These are phyloP conservation scores for Artomyces pyxidatus DNA, from an alignment of 768 basidiomycete genomes.

Conservation along the genomic window DNA sequence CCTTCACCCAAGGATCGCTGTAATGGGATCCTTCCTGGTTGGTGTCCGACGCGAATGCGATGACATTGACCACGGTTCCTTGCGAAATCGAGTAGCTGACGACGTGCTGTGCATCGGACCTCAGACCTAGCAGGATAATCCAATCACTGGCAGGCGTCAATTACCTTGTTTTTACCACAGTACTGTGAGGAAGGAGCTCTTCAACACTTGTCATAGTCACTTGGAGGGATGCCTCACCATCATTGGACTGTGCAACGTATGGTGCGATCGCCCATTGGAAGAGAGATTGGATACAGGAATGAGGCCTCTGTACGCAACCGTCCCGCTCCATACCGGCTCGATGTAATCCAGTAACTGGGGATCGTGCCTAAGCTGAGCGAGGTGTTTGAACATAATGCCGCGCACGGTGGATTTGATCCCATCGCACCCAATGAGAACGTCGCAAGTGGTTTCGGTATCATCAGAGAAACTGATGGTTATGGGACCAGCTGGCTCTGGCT, in stretches of 20 bases:
- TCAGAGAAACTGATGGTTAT: constrained; percentile 20
- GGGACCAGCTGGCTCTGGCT: not conserved
- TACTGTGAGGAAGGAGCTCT: constrained; percentile 29
- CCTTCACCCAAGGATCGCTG: constrained; percentile 20
- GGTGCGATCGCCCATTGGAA: constrained; percentile 19
- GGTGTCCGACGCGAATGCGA: constrained; percentile 32
- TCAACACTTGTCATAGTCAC: constrained; percentile 1
- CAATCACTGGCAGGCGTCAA: not conserved
- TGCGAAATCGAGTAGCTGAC: constrained; percentile 41
- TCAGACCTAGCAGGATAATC: too few relatives aligned
- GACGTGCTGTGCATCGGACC: constrained; percentile 28
- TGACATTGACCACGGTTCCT: constrained; percentile 37
- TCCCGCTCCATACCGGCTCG: constrained; percentile 40
- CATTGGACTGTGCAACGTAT: constrained; percentile 30
- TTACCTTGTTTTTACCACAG: constrained; percentile 39
- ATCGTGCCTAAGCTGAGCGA: constrained; percentile 6
- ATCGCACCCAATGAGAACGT: constrained; percentile 27
- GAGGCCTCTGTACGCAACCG: constrained; percentile 37
- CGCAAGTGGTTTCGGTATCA: constrained; percentile 20
- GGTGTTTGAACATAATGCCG: constrained; percentile 22
- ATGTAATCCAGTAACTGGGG: constrained; percentile 25
- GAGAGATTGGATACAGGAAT: constrained; percentile 32
- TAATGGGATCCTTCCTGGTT: constrained; percentile 24
- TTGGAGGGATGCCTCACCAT: constrained; percentile 29
- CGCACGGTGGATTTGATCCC: constrained; percentile 26